These are phyloP conservation scores for Pisolithus sp. DNA, from an alignment of 768 basidiomycete genomes.

Conservation along the genomic window DNA sequence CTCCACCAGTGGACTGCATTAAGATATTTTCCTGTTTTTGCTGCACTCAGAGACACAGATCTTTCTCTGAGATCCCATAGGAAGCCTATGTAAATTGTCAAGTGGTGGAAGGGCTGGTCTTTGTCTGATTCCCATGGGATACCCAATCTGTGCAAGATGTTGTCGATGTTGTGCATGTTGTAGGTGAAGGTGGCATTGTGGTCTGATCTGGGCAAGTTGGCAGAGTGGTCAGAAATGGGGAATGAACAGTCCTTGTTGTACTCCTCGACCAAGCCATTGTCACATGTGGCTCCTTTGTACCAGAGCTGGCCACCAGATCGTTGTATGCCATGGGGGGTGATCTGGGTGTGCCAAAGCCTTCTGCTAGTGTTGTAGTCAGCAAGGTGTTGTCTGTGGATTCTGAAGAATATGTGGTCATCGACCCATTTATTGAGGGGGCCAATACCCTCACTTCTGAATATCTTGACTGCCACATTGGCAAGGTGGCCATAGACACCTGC, in stretches of 20 bases:
- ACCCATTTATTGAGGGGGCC: constrained; percentile 1
- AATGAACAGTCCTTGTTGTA: constrained; percentile 27
- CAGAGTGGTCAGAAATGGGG: constrained; percentile 18
- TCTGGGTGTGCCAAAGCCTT: background rate
- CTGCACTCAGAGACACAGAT: constrained; percentile 17
- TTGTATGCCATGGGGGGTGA: background rate
- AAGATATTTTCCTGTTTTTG: constrained; percentile 25
- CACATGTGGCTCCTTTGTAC: constrained; percentile 18
- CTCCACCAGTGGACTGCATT: constrained; percentile 18
- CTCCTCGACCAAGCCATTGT: constrained; percentile 17
- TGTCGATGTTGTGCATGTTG: constrained; percentile 30
- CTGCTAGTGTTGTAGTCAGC: background rate
- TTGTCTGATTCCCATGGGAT: constrained; percentile 29
- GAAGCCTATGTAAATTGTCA: constrained; percentile 26
- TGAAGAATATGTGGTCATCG: constrained; percentile 1
- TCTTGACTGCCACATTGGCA: constrained; percentile 2
- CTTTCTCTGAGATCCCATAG: constrained; percentile 22
- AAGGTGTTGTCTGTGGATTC: constrained; percentile 2
- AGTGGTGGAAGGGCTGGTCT: constrained; percentile 18
- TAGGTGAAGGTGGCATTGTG: constrained; percentile 22
- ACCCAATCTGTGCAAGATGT: constrained; percentile 24
- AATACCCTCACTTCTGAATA: background rate
- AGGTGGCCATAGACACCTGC: constrained; percentile 1
- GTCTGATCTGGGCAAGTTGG: constrained; percentile 10
- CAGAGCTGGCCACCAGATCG: constrained; percentile 14